phyloP scores from a whole-genome alignment of 1,284 basidiomycete genomes.

The Tilletiopsis washingtonensis region DNA sequence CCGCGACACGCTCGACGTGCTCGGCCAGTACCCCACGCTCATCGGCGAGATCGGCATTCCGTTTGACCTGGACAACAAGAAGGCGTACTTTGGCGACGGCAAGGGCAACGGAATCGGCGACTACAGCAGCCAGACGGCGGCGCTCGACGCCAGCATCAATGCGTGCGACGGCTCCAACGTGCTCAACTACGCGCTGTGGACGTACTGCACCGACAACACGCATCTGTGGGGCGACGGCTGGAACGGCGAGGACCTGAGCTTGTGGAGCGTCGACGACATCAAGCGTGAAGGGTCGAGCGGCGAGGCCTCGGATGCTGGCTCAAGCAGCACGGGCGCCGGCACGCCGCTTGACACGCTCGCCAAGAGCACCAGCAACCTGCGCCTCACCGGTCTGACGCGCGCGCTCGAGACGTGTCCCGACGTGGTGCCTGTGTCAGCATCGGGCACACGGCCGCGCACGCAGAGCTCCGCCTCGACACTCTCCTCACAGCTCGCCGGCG shows the following conservation, averaged over 20 bases:
- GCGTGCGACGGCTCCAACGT: conserved; percentile 75
- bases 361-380: neutral
- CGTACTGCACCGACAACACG: conserved; percentile 65
- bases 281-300: conserved; percentile 22
- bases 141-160: conserved; percentile 84
- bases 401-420: neutral
- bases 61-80: conserved; percentile 78
- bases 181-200: conserved; percentile 84
- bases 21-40: conserved; percentile 73
- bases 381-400: neutral
- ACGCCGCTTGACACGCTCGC: neutral
- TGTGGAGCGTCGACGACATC: conserved; percentile 71
- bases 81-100: conserved; percentile 55
- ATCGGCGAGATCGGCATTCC: conserved; percentile 95
- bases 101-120: conserved; percentile 51
- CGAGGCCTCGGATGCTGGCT: neutral
- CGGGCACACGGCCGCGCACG: neutral
- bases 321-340: neutral
- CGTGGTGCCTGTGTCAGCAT: neutral
- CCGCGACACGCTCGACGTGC: conserved; percentile 56
- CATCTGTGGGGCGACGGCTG: conserved; percentile 91
- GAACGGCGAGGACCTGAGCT: conserved; percentile 89
- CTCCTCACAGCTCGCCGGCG: no score
- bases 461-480: no score
- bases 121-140: conserved; percentile 69